Conservation (phyloP, 2,329 filamentous ascomycete species). For the Didymella arachidicola region DNA sequence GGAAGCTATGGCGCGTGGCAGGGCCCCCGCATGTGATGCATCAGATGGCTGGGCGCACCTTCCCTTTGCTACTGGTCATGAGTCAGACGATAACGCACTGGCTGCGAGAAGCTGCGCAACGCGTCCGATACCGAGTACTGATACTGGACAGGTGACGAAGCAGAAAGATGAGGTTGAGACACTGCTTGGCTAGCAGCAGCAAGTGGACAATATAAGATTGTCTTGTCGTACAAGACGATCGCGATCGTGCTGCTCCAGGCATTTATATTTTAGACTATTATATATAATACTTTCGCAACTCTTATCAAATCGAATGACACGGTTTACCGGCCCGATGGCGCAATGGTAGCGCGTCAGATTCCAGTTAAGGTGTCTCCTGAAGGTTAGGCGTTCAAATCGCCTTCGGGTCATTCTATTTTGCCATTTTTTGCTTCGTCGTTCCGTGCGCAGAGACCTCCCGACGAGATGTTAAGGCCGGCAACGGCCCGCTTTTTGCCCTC, state of each 20-base stretch:
- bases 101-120: neutral
- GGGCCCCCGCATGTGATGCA: slow-evolving; percentile 16
- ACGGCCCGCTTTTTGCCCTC: slow-evolving; percentile 12
- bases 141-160: no score
- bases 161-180: neutral
- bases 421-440: neutral
- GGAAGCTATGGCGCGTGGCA: slow-evolving; percentile 16
- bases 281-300: no score
- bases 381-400: slow-evolving; percentile 27
- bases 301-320: slow-evolving; percentile 21
- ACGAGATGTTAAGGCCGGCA: neutral
- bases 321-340: slow-evolving; percentile 25
- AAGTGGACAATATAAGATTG: neutral
- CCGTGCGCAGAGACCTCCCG: neutral
- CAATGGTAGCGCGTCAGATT: slow-evolving; percentile 29
- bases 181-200: neutral
- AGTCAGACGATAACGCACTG: neutral
- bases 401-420: slow-evolving; percentile 24
- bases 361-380: slow-evolving; percentile 25
- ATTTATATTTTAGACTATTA: no score
- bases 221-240: no score
- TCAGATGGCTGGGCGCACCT: slow-evolving; percentile 15
- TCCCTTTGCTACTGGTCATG: slow-evolving; percentile 11
- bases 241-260: no score
- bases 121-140: no score